These are phyloP conservation scores for Psilocybe mexicana DNA, from an alignment of 1,284 basidiomycete genomes.

Conservation along the genomic window DNA sequence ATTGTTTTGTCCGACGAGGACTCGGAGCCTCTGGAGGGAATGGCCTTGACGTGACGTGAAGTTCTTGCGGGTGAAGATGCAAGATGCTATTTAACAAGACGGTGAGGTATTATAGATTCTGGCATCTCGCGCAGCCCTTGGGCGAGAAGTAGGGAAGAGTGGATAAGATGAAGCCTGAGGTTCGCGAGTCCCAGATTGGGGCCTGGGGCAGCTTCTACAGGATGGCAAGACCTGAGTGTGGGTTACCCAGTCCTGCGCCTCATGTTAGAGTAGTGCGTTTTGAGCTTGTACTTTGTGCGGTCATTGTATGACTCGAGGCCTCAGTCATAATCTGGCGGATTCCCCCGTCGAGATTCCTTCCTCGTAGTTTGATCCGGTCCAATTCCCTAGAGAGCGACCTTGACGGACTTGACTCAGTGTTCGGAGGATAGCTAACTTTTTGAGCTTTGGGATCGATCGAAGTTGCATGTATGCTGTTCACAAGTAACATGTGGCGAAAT, in stretches of 20 bases:
- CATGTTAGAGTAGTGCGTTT: slow-evolving; percentile 7
- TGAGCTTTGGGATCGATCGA: slow-evolving; percentile 18
- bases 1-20: slow-evolving; percentile 11
- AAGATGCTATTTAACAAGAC: slow-evolving; percentile 21
- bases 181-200: slow-evolving; percentile 14
- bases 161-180: slow-evolving; percentile 15
- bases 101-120: slow-evolving; percentile 10
- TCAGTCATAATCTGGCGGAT: background rate
- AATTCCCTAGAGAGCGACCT: slow-evolving; percentile 13
- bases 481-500: slow-evolving; percentile 1
- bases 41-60: slow-evolving; percentile 38
- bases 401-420: slow-evolving; percentile 7
- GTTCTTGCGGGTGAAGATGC: slow-evolving; percentile 29
- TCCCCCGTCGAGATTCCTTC: slow-evolving; percentile 7
- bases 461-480: slow-evolving; percentile 7
- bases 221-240: slow-evolving; percentile 16
- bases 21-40: slow-evolving; percentile 6
- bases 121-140: slow-evolving; percentile 16
- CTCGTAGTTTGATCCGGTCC: slow-evolving; percentile 18
- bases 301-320: slow-evolving; percentile 3
- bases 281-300: slow-evolving; percentile 13
- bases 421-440: slow-evolving; percentile 8
- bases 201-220: slow-evolving; percentile 18
- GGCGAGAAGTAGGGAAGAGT: slow-evolving; percentile 19
- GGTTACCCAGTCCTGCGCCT: slow-evolving; percentile 14